Percentiles rank a stretch among this genome's conserved stretches.
These are phyloP conservation scores for Auricularia cornea DNA, from an alignment of 768 basidiomycete species.

Conservation along the genomic window DNA sequence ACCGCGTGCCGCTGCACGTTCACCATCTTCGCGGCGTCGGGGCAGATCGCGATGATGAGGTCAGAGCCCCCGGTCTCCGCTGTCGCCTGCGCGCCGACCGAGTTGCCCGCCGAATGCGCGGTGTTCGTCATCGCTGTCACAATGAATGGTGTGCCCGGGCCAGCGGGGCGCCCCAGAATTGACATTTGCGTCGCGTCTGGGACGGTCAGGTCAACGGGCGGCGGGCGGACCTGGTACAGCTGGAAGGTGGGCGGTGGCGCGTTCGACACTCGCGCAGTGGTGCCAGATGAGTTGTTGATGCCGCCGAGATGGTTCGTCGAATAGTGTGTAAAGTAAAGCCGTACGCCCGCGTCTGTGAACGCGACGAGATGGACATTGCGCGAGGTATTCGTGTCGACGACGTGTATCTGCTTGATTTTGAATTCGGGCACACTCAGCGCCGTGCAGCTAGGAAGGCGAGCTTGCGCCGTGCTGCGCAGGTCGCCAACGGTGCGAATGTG, in stretches of 20 bases:
- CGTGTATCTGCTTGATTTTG: conserved; percentile 60
- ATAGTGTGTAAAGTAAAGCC: conserved; percentile 63
- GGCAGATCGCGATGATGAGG: conserved; percentile 64
- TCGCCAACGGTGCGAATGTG: conserved; percentile 70
- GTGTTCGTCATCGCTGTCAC: conserved; percentile 27
- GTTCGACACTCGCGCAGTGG: conserved; percentile 62
- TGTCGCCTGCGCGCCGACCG: conserved; percentile 62
- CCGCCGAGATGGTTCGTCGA: conserved; percentile 16
- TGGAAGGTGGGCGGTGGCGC: background rate
- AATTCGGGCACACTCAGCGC: conserved; percentile 63
- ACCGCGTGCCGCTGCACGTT: conserved; percentile 22
- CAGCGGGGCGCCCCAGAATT: background rate
- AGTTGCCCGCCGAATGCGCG: conserved; percentile 59
- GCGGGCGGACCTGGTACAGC: background rate
- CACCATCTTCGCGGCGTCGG: conserved; percentile 64
- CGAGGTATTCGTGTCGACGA: conserved; percentile 62
- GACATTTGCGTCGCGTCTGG: background rate
- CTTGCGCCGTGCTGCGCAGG: conserved; percentile 65
- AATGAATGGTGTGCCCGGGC: background rate
- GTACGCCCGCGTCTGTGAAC: conserved; percentile 70
- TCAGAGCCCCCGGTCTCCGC: conserved; percentile 61
- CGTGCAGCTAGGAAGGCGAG: conserved; percentile 73
- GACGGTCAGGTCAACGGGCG: conserved; percentile 30
- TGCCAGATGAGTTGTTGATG: conserved; percentile 41
- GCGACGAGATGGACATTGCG: conserved; percentile 69